Conservation (phyloP, 169 alveolate genomes). For the Ichthyophthirius multifiliis region DNA sequence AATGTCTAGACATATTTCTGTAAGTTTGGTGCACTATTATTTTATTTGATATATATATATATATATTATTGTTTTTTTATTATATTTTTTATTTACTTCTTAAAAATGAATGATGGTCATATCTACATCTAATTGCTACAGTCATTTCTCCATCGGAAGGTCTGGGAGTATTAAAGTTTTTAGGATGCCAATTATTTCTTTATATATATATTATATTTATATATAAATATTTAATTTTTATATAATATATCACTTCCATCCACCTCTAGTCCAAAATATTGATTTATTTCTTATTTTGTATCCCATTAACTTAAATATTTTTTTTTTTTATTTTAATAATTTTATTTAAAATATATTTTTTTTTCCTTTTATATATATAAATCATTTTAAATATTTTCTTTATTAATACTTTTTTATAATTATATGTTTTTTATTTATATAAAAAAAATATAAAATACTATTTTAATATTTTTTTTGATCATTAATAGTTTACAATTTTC, state of each 20-base stretch:
- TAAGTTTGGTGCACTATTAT: slow-evolving; percentile 25
- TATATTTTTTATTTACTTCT: slow-evolving; percentile 15
- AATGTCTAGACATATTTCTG: slow-evolving; percentile 47
- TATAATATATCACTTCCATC: slow-evolving; percentile 29
- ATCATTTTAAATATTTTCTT: no score
- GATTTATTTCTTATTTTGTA: slow-evolving; percentile 45
- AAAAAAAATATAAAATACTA: no score
- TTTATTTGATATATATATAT: background rate
- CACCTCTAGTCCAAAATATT: slow-evolving; percentile 50
- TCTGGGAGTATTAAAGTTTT: slow-evolving; percentile 44
- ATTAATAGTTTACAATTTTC: no score
- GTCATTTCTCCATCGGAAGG: slow-evolving; percentile 34
- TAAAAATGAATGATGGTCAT: slow-evolving; percentile 46
- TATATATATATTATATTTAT: background rate
- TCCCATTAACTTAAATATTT: slow-evolving; percentile 24
- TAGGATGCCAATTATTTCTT: slow-evolving; percentile 49
- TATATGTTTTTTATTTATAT: no score
- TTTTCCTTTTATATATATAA: no score
- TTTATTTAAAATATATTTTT: background rate
- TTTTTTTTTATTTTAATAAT: background rate
- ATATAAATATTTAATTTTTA: background rate
- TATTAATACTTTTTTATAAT: no score
- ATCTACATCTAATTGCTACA: slow-evolving; percentile 43
- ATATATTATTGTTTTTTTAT: background rate
- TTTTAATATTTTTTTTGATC: no score